Evolutionary conservation across 768 basidiomycete genomes (phyloP), one percentile per base, ranked within the genome.

Genomic region (Thelephora aurantiotincta): DNA sequence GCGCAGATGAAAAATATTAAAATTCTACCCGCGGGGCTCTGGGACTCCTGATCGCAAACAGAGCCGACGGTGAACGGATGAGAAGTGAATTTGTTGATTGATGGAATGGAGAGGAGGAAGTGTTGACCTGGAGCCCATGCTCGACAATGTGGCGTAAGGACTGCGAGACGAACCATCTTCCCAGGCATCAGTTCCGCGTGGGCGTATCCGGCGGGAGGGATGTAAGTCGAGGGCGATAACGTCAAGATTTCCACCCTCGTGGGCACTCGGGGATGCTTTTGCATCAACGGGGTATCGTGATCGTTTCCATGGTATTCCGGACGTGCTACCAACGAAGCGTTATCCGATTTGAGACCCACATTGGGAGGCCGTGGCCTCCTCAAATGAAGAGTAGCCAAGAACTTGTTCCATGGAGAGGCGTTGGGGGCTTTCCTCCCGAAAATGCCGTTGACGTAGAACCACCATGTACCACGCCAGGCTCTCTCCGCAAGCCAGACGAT

Each of bases 61-160:
- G 76, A 75, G 19, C 74, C 76, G 50, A 74, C 74, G 0, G 86
- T 86, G 61, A 86, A 88, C 2, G 85, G 85, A 55, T 88, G 85
- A 3, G 74, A 70, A 20, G 74, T 71, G 55, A 79, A 67, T 33
- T 63, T 65, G 2, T 78, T 78, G 22, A 89, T 65, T 26, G 71
- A 70, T 0, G 86, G 84, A 16, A 86, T 68, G 45, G 68, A 74
- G 50, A 89, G 67, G 19, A 82, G 68, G 54, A 87, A 77, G 59
- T 84, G 80, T 60, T 88, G 86, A n/a, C 85, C 86, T 2, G 85
- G 77, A 1, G 76, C 71, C 85, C 85, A 88, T 0, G 68, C 60
- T 44, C 82, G 58, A 44, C 69, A 71, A 1, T 72, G 69, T 0
- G 78, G 70, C 0, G 80, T 68, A 47, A 76, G 64, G 35, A 86